Conservation (phyloP, 2,329 filamentous ascomycete genomes). For the Gaeumannomyces sp. region DNA sequence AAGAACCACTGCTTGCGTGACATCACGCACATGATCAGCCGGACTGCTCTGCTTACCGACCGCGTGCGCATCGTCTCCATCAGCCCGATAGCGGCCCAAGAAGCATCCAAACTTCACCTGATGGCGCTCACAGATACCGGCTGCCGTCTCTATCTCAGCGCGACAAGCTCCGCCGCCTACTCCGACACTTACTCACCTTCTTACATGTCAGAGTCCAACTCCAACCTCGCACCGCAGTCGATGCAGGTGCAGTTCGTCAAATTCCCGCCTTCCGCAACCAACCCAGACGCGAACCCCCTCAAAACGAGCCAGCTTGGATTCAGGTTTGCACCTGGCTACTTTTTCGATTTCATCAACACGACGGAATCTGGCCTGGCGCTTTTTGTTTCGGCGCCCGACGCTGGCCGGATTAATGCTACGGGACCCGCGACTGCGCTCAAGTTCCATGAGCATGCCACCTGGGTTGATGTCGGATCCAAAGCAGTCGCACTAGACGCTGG, state of each 20-base stretch:
- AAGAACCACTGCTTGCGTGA: conserved; percentile 58
- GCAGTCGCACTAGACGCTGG: conserved; percentile 73
- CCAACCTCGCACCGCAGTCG: conserved; percentile 69
- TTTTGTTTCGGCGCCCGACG: conserved; percentile 83
- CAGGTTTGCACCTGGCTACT: conserved; percentile 81
- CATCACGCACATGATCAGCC: conserved; percentile 79
- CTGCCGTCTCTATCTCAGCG: conserved; percentile 86
- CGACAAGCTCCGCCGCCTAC: conserved; percentile 64
- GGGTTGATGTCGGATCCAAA: conserved; percentile 61
- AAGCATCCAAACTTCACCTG: conserved; percentile 78
- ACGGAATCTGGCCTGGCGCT: conserved; percentile 57
- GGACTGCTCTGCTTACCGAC: conserved; percentile 63
- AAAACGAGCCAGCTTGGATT: conserved; percentile 44
- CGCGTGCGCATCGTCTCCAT: conserved; percentile 74
- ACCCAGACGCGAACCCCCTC: conserved; percentile 43
- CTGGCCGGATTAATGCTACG: conserved; percentile 69
- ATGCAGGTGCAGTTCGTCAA: conserved; percentile 98
- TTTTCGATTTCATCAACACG: conserved; percentile 73
- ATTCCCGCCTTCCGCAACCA: conserved; percentile 66
- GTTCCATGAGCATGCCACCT: conserved; percentile 75
- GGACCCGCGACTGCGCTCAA: conserved; percentile 45
- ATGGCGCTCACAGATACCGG: conserved; percentile 88
- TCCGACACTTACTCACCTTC: background rate
- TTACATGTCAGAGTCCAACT: conserved; percentile 54
- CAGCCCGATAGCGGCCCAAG: conserved; percentile 71